Evolutionary conservation across 495 filamentous ascomycete genomes (phyloP).

Genomic region (Tuber microsphaerosporum): DNA sequence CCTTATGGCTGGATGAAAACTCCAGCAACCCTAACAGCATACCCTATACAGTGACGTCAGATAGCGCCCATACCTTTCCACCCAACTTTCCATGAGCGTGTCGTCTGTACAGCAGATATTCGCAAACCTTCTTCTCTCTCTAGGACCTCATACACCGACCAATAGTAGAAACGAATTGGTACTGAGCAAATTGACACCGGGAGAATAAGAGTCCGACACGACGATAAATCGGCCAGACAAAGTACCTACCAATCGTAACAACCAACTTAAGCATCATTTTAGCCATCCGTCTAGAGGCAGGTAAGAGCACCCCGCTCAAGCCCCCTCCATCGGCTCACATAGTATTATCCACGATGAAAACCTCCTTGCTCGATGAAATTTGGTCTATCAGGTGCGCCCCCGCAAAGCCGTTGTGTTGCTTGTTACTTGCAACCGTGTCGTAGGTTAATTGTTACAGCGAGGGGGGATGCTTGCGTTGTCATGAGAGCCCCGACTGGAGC

Average conservation of each 20-base stretch:
- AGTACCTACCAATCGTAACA: neutral
- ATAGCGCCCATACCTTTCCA: neutral
- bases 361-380: neutral
- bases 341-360: neutral
- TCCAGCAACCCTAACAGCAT: neutral
- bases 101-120: neutral
- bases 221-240: neutral
- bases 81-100: neutral
- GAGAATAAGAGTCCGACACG: neutral
- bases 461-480: neutral
- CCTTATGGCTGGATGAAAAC: neutral
- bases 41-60: neutral
- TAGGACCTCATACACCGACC: neutral
- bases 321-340: neutral
- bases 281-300: neutral
- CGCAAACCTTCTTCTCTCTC: neutral
- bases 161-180: neutral
- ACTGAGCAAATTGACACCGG: neutral
- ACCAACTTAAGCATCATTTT: neutral
- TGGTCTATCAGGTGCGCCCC: neutral
- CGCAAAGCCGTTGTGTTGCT: neutral
- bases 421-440: neutral
- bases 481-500: too few relatives aligned
- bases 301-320: neutral
- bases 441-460: neutral